Evolutionary conservation across 2,329 filamentous ascomycete species (phyloP).

Genomic region (Dothidotthia symphoricarpi): DNA sequence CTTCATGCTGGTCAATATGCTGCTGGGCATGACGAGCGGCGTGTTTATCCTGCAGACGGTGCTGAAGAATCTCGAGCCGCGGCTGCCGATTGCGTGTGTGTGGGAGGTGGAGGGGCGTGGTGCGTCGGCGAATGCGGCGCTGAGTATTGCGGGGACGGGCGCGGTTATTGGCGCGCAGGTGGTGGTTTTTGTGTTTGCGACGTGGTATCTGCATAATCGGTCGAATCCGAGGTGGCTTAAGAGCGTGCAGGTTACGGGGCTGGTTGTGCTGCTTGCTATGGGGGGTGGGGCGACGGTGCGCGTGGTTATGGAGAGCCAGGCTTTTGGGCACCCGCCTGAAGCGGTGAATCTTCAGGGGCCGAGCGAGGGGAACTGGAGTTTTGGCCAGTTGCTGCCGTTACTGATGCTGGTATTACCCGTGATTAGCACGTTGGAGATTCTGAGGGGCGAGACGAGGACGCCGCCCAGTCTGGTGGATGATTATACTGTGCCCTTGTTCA

Average conservation of each 20-base stretch:
- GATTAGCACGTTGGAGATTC: constrained; percentile 60
- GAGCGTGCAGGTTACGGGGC: constrained; percentile 53
- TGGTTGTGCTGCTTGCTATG: constrained; percentile 53
- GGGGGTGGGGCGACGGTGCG: constrained; percentile 60
- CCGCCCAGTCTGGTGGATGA: constrained; percentile 46
- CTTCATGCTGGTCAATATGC: constrained; percentile 65
- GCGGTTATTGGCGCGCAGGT: constrained; percentile 60
- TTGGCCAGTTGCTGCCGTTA: constrained; percentile 61
- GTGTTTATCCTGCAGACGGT: constrained; percentile 59
- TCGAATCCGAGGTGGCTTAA: constrained; percentile 55
- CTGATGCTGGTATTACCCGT: constrained; percentile 60
- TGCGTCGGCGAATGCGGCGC: constrained; percentile 42
- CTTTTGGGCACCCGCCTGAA: constrained; percentile 55
- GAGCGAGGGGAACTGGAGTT: constrained; percentile 60
- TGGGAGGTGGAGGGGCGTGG: constrained; percentile 50
- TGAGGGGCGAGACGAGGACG: constrained; percentile 51
- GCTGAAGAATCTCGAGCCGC: constrained; percentile 51
- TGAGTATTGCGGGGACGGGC: constrained; percentile 60
- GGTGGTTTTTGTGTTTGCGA: constrained; percentile 58
- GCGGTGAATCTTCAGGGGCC: constrained; percentile 50
- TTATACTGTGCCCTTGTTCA: constrained; percentile 36
- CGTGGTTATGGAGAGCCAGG: constrained; percentile 59
- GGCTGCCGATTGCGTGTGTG: constrained; percentile 61
- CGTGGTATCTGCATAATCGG: constrained; percentile 64
- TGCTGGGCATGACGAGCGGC: constrained; percentile 57